Conservation (phyloP, 805 yeast genomes). For the Yueomyces sinensis region DNA sequence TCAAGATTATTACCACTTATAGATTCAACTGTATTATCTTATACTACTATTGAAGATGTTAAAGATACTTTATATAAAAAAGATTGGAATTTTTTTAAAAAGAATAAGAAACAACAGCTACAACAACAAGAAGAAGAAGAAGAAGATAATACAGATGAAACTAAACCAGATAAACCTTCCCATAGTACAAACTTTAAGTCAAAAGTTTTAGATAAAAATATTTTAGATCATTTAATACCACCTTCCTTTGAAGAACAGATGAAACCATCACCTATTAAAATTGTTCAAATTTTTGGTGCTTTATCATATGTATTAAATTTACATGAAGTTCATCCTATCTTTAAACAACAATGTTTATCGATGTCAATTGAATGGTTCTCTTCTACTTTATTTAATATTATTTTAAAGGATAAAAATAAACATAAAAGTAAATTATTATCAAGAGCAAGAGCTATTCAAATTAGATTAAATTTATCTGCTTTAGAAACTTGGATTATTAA, state of each 20-base stretch:
- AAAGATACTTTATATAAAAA: conserved; percentile 64
- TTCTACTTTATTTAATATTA: conserved; percentile 55
- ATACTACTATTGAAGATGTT: conserved; percentile 72
- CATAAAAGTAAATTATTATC: conserved; percentile 43
- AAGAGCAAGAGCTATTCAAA: conserved; percentile 78
- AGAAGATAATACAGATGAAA: conserved; percentile 1
- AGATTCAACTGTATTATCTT: conserved; percentile 60
- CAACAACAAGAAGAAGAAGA: conserved; percentile 17
- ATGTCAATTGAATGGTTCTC: conserved; percentile 72
- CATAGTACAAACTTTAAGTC: conserved; percentile 18
- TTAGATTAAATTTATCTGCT: conserved; percentile 71
- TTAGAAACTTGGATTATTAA: conserved; percentile 87
- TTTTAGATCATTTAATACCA: conserved; percentile 65
- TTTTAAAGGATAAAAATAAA: conserved; percentile 39
- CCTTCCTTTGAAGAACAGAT: conserved; percentile 70
- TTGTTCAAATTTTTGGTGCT: conserved; percentile 82
- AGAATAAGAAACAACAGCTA: conserved; percentile 21
- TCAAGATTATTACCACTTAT: conserved; percentile 42
- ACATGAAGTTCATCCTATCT: conserved; percentile 65
- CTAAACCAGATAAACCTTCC: background rate
- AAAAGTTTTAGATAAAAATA: conserved; percentile 47
- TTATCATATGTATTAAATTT: conserved; percentile 72
- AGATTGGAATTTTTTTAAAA: conserved; percentile 49
- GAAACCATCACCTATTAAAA: conserved; percentile 78
- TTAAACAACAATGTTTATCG: conserved; percentile 67